phyloP scores from a whole-genome alignment of 495 filamentous ascomycete species.

The Viridothelium virens region DNA sequence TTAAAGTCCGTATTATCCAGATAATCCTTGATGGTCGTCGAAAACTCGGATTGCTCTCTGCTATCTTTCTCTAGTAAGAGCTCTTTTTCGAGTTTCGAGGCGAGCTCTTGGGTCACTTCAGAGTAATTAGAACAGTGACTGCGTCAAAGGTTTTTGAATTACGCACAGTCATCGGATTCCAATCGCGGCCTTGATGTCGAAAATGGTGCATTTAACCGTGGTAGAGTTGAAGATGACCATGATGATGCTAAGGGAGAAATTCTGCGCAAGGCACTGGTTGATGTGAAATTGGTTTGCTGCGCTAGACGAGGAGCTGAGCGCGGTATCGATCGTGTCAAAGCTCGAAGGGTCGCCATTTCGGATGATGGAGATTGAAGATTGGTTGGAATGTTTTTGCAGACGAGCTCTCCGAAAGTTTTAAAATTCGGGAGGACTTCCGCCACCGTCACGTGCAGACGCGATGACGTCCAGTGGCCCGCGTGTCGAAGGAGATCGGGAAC shows the following conservation, averaged over 20 bases:
- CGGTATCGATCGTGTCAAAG: constrained; percentile 62
- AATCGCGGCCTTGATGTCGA: constrained; percentile 48
- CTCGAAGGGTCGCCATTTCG: constrained; percentile 72
- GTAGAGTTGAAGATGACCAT: constrained; percentile 45
- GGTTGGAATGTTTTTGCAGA: constrained; percentile 5
- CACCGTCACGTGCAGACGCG: background rate
- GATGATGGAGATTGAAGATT: constrained; percentile 12
- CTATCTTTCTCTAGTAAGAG: constrained; percentile 54
- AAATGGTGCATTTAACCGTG: constrained; percentile 57
- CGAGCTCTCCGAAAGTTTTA: constrained; percentile 2
- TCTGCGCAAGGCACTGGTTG: constrained; percentile 42
- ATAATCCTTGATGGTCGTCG: constrained; percentile 61
- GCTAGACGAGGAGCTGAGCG: constrained; percentile 54
- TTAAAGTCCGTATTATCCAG: constrained; percentile 59
- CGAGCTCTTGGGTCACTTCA: constrained; percentile 47
- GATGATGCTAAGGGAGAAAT: constrained; percentile 43
- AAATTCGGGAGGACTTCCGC: constrained; percentile 1
- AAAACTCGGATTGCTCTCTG: constrained; percentile 50
- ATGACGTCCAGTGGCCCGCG: constrained; percentile 5
- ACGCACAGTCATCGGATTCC: constrained; percentile 6
- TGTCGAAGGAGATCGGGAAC: background rate
- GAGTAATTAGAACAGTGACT: background rate
- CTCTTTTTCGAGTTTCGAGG: constrained; percentile 70
- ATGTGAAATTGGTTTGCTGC: constrained; percentile 19
- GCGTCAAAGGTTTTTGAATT: background rate